These are phyloP conservation scores for Cenchrus fungigraminus DNA, from an alignment of 176 grass and related monocot species.

Conservation along the genomic window DNA sequence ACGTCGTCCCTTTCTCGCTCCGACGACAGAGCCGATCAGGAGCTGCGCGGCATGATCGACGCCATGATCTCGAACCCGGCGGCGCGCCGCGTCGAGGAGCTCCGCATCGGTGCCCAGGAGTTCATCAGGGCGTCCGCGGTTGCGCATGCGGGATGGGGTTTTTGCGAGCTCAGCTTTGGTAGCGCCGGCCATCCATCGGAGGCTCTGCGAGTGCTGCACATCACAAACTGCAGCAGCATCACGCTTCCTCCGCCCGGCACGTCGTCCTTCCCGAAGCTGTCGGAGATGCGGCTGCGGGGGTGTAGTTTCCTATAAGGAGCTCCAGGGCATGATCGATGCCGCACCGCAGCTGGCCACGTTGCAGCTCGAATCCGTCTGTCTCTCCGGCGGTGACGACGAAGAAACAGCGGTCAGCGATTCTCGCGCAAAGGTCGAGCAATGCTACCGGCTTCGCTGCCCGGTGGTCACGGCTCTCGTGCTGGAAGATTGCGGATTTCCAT, in stretches of 20 bases:
- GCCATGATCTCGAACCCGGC: background rate
- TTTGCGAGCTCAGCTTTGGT: background rate
- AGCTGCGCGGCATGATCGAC: background rate
- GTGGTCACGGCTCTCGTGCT: background rate
- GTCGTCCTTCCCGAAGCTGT: background rate
- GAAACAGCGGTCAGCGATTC: no score
- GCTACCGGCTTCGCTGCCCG: background rate
- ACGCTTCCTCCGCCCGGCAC: background rate
- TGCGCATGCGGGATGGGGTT: no score
- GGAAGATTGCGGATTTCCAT: no score
- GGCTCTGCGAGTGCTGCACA: background rate
- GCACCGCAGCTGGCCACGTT: conserved; percentile 9
- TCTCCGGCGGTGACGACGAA: no score
- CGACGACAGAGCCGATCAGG: no score
- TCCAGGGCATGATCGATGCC: background rate
- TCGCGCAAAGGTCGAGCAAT: no score
- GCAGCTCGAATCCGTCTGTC: no score
- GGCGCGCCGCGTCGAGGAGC: background rate
- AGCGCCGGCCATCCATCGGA: background rate
- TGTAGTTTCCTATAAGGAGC: background rate
- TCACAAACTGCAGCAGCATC: background rate
- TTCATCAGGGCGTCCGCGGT: no score
- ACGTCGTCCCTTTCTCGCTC: no score
- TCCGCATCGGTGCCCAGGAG: background rate
- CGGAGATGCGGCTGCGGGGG: background rate